Evolutionary conservation across 75 land plant species (phyloP), one percentile per base, ranked within the genome.

Genomic region (Chamaecyparis obtusa): DNA sequence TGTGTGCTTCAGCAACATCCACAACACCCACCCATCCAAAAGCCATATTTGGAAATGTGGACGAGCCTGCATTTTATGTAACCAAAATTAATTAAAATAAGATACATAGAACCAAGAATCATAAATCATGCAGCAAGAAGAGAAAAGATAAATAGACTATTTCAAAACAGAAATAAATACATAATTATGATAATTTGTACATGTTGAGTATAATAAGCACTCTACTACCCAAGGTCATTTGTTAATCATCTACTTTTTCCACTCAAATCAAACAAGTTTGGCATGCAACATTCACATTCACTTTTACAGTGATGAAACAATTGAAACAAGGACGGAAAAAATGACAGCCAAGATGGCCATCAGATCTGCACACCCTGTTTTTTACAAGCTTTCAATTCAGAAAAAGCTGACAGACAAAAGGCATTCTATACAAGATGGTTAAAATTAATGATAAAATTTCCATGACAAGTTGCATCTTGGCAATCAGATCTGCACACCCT

Each of bases 1-100:
- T 87, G 41, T 87, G 88, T 51, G 88, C 88, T 36, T 87, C 88
- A 11, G 87, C 88, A 27, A 87, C 88, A 87, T 87, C 88, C 87
- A 49, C 57, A 24, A 87, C 87, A 87, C 60, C 13, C 64, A 87
- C 88, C 87, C 87, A 87, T 51, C 87, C 87, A 48, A 87, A 46
- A 27, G 60, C 51, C 17, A 9, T 3, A 33, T 77, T 87, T 48
- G 91, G 75, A 87, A 30, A 87, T 69, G 85, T 87, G 17, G 88
- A 57, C 51, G 72, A 87, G 0, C 88, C 87, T 87, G 57, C 37
- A 81, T 81, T 81, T 46, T 11, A 81, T n/a, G 32, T 24, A 81
- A 27, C 46, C 27, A 9, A 13, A 3, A 51, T 43, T 46, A 81
- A 81, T 19, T 49, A 46, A 44, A 81, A 44, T 24, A 46, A 81